Percentiles rank a stretch among this genome's conserved stretches.
Evolutionary conservation across 352 stramenopile species (phyloP).

Genomic region (Globisporangium paroecandrum): DNA sequence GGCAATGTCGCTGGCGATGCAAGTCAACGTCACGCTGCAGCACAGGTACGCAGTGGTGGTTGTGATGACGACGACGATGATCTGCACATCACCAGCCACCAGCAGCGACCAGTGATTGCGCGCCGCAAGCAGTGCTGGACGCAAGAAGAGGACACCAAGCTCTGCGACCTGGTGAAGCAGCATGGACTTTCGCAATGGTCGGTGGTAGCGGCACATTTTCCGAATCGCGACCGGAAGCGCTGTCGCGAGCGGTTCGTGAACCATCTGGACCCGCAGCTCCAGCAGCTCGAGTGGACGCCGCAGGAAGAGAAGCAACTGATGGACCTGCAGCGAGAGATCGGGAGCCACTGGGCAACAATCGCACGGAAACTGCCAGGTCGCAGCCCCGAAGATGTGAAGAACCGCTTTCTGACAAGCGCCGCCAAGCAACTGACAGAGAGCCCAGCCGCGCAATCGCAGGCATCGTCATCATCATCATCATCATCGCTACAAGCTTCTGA

Average conservation of each 20-base stretch:
- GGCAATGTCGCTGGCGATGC: neutral
- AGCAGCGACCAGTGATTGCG: neutral
- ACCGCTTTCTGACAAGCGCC: conserved; percentile 33
- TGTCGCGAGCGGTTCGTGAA: conserved; percentile 77
- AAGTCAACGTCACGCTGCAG: neutral
- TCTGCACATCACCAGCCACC: neutral
- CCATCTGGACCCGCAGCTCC: conserved; percentile 46
- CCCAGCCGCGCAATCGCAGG: neutral
- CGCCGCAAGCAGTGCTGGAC: conserved; percentile 36
- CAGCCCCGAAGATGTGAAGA: conserved; percentile 59
- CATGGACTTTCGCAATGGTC: conserved; percentile 35
- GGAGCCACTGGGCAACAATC: conserved; percentile 36
- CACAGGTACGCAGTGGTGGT: neutral
- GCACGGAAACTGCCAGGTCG: conserved; percentile 27
- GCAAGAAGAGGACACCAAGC: conserved; percentile 37
- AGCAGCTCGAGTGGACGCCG: conserved; percentile 27
- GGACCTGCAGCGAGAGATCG: conserved; percentile 28
- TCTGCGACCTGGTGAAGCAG: conserved; percentile 37
- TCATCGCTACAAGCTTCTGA: neutral
- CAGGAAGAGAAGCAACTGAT: conserved; percentile 45
- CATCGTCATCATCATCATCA: neutral
- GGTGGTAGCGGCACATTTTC: conserved; percentile 36
- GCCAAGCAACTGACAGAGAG: conserved; percentile 4
- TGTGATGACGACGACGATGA: neutral
- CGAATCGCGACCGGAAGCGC: conserved; percentile 51